Conservation (phyloP, 2,329 filamentous ascomycete genomes). For the Dactylonectria estremocensis region DNA sequence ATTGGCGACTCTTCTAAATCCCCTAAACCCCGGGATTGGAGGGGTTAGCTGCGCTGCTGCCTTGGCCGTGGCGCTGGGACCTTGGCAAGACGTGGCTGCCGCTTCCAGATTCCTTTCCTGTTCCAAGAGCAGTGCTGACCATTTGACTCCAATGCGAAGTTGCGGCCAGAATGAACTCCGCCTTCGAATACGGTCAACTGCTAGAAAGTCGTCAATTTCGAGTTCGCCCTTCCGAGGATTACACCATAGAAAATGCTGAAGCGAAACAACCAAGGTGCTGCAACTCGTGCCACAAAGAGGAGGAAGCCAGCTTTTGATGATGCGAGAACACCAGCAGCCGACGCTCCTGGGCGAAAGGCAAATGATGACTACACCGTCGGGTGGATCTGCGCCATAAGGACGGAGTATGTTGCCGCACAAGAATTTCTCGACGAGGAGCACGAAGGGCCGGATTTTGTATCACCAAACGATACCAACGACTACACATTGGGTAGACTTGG, state of each 20-base stretch:
- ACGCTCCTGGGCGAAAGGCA: too few species aligned
- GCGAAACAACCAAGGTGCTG: too few species aligned
- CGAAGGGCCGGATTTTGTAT: not conserved
- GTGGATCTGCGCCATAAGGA: not conserved
- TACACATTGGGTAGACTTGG: not conserved
- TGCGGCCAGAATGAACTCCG: too few species aligned
- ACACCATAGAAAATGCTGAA: too few species aligned
- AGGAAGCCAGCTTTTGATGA: too few species aligned
- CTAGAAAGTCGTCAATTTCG: too few species aligned
- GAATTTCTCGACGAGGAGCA: conserved; percentile 5
- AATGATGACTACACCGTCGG: not conserved
- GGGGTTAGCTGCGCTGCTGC: not conserved
- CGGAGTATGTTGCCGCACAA: conserved; percentile 2
- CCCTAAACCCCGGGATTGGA: not conserved
- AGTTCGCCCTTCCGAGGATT: too few species aligned
- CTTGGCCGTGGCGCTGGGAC: not conserved
- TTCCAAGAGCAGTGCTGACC: too few species aligned
- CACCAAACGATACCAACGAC: not conserved
- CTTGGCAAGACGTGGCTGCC: not conserved
- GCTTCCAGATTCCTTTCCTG: not conserved
- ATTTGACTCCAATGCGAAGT: too few species aligned
- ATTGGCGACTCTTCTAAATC: not conserved
- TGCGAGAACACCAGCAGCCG: too few species aligned
- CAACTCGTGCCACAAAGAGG: too few species aligned
- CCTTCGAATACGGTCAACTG: too few species aligned